phyloP scores from a whole-genome alignment of 2,329 filamentous ascomycete genomes.

The Blumeria hordei region DNA sequence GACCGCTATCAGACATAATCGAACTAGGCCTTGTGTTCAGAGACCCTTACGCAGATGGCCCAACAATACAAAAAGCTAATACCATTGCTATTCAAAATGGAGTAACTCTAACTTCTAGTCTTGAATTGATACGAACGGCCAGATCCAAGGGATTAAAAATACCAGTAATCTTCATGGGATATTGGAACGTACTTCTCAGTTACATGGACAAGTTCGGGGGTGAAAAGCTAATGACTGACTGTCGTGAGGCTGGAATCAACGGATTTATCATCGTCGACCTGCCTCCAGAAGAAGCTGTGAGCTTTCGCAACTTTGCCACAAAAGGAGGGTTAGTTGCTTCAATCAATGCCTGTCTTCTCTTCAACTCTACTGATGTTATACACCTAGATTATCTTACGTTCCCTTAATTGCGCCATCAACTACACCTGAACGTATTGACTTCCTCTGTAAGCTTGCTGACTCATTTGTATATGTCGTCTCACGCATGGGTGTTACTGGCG shows the following conservation, averaged over 20 bases:
- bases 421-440: conserved; percentile 77
- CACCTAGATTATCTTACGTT: conserved; percentile 59
- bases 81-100: conserved; percentile 75
- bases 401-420: conserved; percentile 91
- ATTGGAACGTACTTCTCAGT: conserved; percentile 87
- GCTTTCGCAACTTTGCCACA: conserved; percentile 67
- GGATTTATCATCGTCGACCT: conserved; percentile 94
- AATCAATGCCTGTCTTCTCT: neutral
- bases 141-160: conserved; percentile 52
- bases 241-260: conserved; percentile 65
- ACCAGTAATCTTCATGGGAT: conserved; percentile 88
- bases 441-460: conserved; percentile 88
- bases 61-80: conserved; percentile 89
- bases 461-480: conserved; percentile 99
- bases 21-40: conserved; percentile 94
- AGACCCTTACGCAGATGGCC: conserved; percentile 92
- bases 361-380: conserved; percentile 1
- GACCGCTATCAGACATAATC: conserved; percentile 46
- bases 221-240: conserved; percentile 65
- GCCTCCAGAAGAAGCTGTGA: conserved; percentile 82
- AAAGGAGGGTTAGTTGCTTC: conserved; percentile 36
- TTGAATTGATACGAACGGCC: conserved; percentile 66
- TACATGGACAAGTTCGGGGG: conserved; percentile 43
- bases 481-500: conserved; percentile 88
- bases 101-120: conserved; percentile 54